Base-by-base conservation (phyloP, 371 early-diverging fungal genomes). In the Thermomucor indicae-seudaticae region DNA sequence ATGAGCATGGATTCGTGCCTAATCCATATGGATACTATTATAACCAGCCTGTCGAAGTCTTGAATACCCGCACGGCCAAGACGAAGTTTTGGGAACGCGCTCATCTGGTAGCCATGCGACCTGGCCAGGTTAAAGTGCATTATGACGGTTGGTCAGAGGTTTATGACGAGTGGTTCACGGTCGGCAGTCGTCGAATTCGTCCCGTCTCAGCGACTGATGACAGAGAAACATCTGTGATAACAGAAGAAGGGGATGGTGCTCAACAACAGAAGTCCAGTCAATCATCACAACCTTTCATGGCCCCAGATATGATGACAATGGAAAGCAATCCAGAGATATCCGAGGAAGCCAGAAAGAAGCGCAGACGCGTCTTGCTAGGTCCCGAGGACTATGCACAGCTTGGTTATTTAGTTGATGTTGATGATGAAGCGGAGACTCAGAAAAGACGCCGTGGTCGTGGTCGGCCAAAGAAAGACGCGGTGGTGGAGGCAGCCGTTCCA, bases 151-250 rank as follows among this genome's bases (percentile, higher is more conserved):
- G 86, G 83, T 62, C 65, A 7, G 58, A 65, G 0, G 53, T 61
- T 19, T 81, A 72, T 53, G 86, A 86, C 35, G 84, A 84, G 50
- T 84, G 84, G 84, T 57, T 83, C 16, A 75, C 69, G 30, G 64
- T 75, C 2, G 84, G 78, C 14, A 86, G 84, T 43, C 60, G 72
- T n/a, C 64, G 83, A 5, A 63, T 76, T 11, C 53, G 70, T 8
- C 32, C 49, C 14, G 55, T 46, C 16, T 50, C 42, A 28, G 51
- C 43, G 16, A 12, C 24, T n/a, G 16, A 43, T 6, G 10, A n/a
- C 6, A 42, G 35, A 47, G 16, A 34, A 27, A 30, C 0, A 39
- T 8, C 47, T 12, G 34, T 12, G 8, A 35, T 6, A 7, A 2
- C 20, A 16, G 20, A 17, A 20, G 44, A 43, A 43, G 52, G 45